Evolutionary conservation across 352 stramenopile genomes (phyloP), one percentile per base, ranked within the genome.

Genomic region (Phytopythium aichiense): DNA sequence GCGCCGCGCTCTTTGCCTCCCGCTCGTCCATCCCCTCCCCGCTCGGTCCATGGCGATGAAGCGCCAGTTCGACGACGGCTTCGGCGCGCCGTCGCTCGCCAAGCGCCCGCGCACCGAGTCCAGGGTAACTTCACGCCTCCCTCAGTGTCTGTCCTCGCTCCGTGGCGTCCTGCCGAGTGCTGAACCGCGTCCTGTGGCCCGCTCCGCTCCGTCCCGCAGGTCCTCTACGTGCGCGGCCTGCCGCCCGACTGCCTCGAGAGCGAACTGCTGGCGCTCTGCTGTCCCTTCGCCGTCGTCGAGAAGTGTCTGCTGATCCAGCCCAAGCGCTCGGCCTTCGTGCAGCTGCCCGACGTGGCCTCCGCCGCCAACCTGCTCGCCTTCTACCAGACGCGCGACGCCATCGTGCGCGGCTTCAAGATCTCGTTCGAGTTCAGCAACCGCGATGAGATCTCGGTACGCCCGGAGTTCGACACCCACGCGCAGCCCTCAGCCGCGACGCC

Each of bases 251-350:
- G 85, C 63, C 72, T 94, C 30, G 85, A 94, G 63, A 92, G 82
- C 54, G 85, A 94, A 59, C 74, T 94, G 30, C 77, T 94, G 28
- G 85, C 85, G 46, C 74, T 94, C 35, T 91, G 83, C 62, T 91
- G 79, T 33, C 85, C 85, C 5, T 94, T 94, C 60, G 82, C 85
- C 13, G 78, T 89, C 3, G 85, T 94, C 11, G 85, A 94, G 62
- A 94, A 94, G 63, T 74, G 76, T 54, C 67, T 92, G 23, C 64
- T 94, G 68, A 85, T 91, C 60, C 74, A 81, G 18, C 75, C 83
- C 22, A 92, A 91, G 64, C 77, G 76, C 65, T 78, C 91, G 66
- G 85, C 85, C 37, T 91, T 94, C 66, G 81, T 94, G 43, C 82
- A 94, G 61, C 73, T 94, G 4, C 81, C 85, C 3, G 82, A 94